Conservation (phyloP, 2,329 filamentous ascomycete species). For the Colletotrichum viniferum region DNA sequence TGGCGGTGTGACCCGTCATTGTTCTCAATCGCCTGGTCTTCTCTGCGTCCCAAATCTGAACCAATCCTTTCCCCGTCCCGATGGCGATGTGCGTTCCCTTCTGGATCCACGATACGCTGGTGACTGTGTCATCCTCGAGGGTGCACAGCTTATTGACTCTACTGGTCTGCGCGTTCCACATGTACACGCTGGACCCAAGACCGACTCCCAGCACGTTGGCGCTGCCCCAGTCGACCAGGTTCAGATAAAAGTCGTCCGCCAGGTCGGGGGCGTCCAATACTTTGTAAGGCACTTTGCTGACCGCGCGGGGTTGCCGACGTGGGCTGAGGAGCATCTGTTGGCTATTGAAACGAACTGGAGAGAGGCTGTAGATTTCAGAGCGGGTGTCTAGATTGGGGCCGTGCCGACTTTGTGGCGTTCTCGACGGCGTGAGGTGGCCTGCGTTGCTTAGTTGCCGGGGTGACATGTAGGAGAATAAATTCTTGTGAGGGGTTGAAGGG, state of each 20-base stretch:
- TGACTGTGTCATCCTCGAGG: constrained; percentile 90
- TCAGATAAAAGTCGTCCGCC: constrained; percentile 97
- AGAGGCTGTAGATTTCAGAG: constrained; percentile 94
- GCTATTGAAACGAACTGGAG: constrained; percentile 89
- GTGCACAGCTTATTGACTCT: constrained; percentile 94
- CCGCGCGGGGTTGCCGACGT: constrained; percentile 83
- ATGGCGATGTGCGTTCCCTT: constrained; percentile 95
- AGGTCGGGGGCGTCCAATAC: constrained; percentile 95
- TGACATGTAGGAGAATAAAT: constrained; percentile 91
- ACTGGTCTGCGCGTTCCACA: constrained; percentile 95
- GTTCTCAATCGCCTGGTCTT: constrained; percentile 83
- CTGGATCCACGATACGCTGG: constrained; percentile 98
- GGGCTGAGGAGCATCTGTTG: constrained; percentile 93
- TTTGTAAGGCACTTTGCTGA: constrained; percentile 97
- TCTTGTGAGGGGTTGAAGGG: constrained; percentile 95
- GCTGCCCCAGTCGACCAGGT: constrained; percentile 96
- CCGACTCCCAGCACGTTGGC: constrained; percentile 94
- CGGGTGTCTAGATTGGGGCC: constrained; percentile 87
- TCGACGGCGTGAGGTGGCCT: constrained; percentile 85
- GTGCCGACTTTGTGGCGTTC: constrained; percentile 87
- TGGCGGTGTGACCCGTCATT: constrained; percentile 94
- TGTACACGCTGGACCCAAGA: constrained; percentile 90
- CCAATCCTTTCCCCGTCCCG: constrained; percentile 90
- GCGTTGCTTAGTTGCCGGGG: constrained; percentile 72
- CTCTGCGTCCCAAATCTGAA: constrained; percentile 98